phyloP scores from a whole-genome alignment of 1,284 basidiomycete genomes.

The Moniliella sp. region DNA sequence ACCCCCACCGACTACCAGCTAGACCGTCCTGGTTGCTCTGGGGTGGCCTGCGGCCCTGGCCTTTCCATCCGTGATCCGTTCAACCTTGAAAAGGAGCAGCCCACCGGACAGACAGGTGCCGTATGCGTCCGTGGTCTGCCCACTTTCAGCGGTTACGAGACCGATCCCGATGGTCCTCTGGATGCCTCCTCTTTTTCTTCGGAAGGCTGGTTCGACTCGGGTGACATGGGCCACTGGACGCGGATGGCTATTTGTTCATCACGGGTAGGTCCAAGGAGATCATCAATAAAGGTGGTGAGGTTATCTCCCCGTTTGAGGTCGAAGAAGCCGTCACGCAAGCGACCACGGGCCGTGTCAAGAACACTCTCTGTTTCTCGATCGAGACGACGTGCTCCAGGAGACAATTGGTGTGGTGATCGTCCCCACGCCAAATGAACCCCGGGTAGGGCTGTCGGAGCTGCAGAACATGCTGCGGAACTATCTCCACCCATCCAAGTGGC shows the following conservation, averaged over 20 bases:
- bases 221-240: conserved; percentile 34
- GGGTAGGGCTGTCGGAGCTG: conserved; percentile 29
- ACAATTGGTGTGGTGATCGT: conserved; percentile 34
- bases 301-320: conserved; percentile 33
- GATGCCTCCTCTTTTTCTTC: conserved; percentile 29
- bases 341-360: conserved; percentile 29
- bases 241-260: conserved; percentile 32
- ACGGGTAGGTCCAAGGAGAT: conserved; percentile 34
- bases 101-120: conserved; percentile 26
- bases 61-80: conserved; percentile 31
- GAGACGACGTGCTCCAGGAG: conserved; percentile 31
- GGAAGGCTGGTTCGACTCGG: conserved; percentile 33
- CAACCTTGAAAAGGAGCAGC: conserved; percentile 25
- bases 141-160: conserved; percentile 30
- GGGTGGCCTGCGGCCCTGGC: conserved; percentile 29
- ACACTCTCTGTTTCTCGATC: conserved; percentile 31
- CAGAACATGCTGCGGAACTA: conserved; percentile 31
- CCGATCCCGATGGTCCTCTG: conserved; percentile 19
- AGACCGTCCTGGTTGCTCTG: conserved; percentile 30
- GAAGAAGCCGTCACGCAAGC: conserved; percentile 32
- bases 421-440: conserved; percentile 28
- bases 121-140: conserved; percentile 29
- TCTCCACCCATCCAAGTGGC: conserved; percentile 33
- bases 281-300: conserved; percentile 34
- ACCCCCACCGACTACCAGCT: conserved; percentile 30